Conservation (phyloP, 208 protist genomes). For the Wallacemonas sp. region DNA sequence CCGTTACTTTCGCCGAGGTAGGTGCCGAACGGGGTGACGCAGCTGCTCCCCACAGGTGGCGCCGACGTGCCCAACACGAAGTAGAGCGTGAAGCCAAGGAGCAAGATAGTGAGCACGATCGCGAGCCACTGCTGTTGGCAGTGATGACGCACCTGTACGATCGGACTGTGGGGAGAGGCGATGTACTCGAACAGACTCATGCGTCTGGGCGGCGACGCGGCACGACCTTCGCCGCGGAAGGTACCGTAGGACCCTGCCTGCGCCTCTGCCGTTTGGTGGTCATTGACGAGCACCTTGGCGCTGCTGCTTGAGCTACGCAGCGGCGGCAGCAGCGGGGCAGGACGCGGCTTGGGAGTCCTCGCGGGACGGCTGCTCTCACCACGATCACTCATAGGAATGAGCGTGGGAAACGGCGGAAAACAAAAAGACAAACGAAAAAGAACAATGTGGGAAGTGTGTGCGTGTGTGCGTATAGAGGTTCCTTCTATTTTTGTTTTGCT, state of each 20-base stretch:
- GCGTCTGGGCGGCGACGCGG: not conserved
- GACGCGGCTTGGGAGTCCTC: conserved; percentile 17
- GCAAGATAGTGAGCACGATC: conserved; percentile 35
- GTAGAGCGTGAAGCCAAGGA: conserved; percentile 50
- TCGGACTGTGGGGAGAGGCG: conserved; percentile 36
- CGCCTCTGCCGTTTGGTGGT: not conserved
- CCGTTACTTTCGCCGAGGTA: conserved; percentile 50
- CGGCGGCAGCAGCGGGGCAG: conserved; percentile 20
- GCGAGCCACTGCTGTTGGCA: conserved; percentile 76
- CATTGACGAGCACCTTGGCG: not conserved
- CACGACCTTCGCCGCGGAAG: not conserved
- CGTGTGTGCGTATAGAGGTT: conserved; percentile 7
- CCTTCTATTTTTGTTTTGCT: not conserved
- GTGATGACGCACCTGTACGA: conserved; percentile 51
- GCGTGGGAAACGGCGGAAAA: not conserved
- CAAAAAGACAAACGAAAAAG: not conserved
- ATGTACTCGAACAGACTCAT: conserved; percentile 39
- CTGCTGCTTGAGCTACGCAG: conserved; percentile 3
- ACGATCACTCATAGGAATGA: not conserved
- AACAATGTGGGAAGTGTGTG: not conserved
- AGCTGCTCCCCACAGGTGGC: conserved; percentile 24
- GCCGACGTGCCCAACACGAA: conserved; percentile 42
- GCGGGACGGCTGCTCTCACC: not conserved
- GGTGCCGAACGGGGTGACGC: conserved; percentile 48
- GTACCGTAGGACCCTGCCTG: conserved; percentile 32